Evolutionary conservation across 345 rosid genomes (phyloP), one percentile per base, ranked within the genome.

Genomic region (Streptanthus diversifolius): DNA sequence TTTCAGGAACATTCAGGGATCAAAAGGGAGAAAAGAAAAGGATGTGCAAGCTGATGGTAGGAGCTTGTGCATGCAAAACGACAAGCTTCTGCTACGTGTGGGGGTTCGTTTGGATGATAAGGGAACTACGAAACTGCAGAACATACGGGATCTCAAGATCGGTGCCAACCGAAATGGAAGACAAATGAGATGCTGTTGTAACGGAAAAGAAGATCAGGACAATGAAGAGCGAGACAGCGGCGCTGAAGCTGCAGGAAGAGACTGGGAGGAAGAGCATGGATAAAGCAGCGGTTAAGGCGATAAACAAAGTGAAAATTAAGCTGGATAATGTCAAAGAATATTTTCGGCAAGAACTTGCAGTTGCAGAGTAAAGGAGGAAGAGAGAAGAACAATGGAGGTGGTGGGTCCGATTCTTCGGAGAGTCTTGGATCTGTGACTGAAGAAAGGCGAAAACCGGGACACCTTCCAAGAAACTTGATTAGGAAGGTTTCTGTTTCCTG

Each of bases 41-140:
- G 69, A 84, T 88, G 74, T 90, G 97, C 84, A 88, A 82, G 52
- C 63, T 90, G 61, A 90, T 90, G 0, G 89, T 78, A 8, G 92
- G 88, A 41, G 92, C 97, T 2, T 85, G 92, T 75, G 76, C 0
- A 92, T 90, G 75, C 97, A 90, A 64, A 90, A 90, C 9, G 93
- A 88, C 72, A 71, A 90, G 68, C 92, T 90, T 7, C 96, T 91
- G 0, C 48, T 88, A 51, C 87, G 96, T 1, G 92, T 88, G 0
- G 87, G 88, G 19, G 92, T 90, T 8, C 96, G 85, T 72, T 85
- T 86, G 69, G 11, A 62, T 71, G 76, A 72, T 71, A 8, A 70
- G 81, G 77, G 90, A 88, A 44, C 80, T 90, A 59, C 84, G 80
- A 21, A 82, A 44, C 61, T 74, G 83, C 5, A 83, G 82, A 9